Conservation (phyloP, 805 yeast genomes). For the Suhomyces sp. region DNA sequence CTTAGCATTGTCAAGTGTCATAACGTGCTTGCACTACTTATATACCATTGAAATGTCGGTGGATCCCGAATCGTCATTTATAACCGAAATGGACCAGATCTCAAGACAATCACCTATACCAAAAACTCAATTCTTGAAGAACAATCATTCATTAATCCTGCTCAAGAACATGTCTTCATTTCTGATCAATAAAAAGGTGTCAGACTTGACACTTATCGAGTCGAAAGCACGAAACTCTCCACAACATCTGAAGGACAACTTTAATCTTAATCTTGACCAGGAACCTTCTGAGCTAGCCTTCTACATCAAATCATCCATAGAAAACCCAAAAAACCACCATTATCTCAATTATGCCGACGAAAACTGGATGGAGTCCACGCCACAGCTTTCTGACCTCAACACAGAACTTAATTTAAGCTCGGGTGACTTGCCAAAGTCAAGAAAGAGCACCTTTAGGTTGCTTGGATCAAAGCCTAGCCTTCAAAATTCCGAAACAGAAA, state of each 20-base stretch:
- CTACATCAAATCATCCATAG: conserved; percentile 6
- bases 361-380: conserved; percentile 23
- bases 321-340: conserved; percentile 5
- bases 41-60: not conserved
- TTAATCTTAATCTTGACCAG: not conserved
- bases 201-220: conserved; percentile 10
- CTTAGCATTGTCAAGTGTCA: conserved; percentile 1
- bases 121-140: not conserved
- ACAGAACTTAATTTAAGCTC: not conserved
- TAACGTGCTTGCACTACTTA: conserved; percentile 1
- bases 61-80: not conserved
- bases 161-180: not conserved
- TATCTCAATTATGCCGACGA: conserved; percentile 9
- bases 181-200: conserved; percentile 8
- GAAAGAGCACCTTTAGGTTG: conserved; percentile 1
- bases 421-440: not conserved
- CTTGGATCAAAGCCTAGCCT: conserved; percentile 2
- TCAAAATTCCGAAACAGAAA: not conserved
- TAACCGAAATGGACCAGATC: not conserved
- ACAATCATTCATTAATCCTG: not conserved
- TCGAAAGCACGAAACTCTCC: not conserved
- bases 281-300: conserved; percentile 6
- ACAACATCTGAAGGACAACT: not conserved
- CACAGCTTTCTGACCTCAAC: conserved; percentile 8
- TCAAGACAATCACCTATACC: not conserved